These are phyloP conservation scores for Macrocystidia cucumis DNA, from an alignment of 1,284 basidiomycete genomes.

Conservation along the genomic window DNA sequence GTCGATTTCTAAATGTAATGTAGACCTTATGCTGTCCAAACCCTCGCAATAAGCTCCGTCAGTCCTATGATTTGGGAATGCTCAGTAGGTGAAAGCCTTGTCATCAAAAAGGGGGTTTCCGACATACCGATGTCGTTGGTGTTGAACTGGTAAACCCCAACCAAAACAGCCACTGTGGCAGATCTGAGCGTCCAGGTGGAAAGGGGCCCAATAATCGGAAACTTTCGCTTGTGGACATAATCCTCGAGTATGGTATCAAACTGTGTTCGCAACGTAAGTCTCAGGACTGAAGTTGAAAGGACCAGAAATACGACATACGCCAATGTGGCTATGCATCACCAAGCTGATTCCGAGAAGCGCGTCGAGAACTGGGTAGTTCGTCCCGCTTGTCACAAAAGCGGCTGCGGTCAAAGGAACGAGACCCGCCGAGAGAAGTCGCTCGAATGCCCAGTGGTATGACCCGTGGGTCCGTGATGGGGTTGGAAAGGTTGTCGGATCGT, in stretches of 20 bases:
- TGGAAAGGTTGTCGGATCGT: slow-evolving; percentile 91
- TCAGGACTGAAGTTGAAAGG: not conserved
- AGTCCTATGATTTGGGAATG: slow-evolving; percentile 9
- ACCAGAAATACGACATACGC: slow-evolving; percentile 43
- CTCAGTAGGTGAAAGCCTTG: not conserved
- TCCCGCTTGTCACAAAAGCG: slow-evolving; percentile 68
- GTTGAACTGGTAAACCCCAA: slow-evolving; percentile 96
- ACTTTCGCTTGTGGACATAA: slow-evolving; percentile 94
- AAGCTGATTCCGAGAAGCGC: slow-evolving; percentile 83
- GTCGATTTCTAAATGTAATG: too few relatives aligned
- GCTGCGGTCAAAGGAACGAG: slow-evolving; percentile 86
- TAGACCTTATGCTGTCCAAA: slow-evolving; percentile 15
- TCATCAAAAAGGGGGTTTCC: not conserved
- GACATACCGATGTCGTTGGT: slow-evolving; percentile 90
- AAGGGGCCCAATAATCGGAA: slow-evolving; percentile 69
- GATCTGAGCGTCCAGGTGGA: slow-evolving; percentile 72
- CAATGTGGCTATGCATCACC: slow-evolving; percentile 93
- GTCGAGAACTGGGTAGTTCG: slow-evolving; percentile 78
- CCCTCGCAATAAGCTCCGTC: slow-evolving; percentile 16
- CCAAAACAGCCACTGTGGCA: slow-evolving; percentile 77
- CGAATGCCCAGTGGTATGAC: slow-evolving; percentile 97
- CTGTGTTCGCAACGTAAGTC: slow-evolving; percentile 23
- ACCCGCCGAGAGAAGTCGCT: slow-evolving; percentile 82
- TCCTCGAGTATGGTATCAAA: slow-evolving; percentile 75
- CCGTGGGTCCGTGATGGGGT: slow-evolving; percentile 77